A percentile compares a stretch with the other conserved stretches of the same genome.
Conservation (phyloP, 2,329 filamentous ascomycete genomes). For the Exophiala phaeomuriformis region DNA sequence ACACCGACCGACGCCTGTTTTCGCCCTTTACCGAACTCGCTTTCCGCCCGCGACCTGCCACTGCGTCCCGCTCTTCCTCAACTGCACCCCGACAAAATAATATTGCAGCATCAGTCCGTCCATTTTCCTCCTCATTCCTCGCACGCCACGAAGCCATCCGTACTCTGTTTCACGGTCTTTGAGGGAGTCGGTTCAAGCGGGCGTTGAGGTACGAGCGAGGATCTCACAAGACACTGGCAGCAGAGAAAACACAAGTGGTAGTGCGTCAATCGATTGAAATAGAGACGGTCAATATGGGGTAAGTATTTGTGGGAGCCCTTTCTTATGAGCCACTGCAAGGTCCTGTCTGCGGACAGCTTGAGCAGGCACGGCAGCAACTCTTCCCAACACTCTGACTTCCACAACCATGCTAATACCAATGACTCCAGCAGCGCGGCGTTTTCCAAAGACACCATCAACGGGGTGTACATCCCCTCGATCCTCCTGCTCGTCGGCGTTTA, state of each 20-base stretch:
- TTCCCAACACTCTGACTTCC: not conserved
- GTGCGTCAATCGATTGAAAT: too few relatives aligned
- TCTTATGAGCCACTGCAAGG: not conserved
- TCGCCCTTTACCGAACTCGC: too few relatives aligned
- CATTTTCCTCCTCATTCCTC: not conserved
- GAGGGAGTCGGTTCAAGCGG: not conserved
- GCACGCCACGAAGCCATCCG: not conserved
- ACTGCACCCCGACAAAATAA: too few relatives aligned
- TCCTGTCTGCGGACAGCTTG: not conserved
- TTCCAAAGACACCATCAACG: constrained; percentile 57
- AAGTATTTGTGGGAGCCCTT: not conserved
- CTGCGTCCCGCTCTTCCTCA: too few relatives aligned
- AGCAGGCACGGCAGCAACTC: too few relatives aligned
- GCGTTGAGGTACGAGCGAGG: not conserved
- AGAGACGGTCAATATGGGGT: constrained; percentile 6
- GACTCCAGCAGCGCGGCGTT: constrained; percentile 18
- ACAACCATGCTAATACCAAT: not conserved
- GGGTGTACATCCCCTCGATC: constrained; percentile 74
- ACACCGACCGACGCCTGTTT: too few relatives aligned
- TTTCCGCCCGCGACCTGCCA: too few relatives aligned
- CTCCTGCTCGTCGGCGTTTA: constrained; percentile 68
- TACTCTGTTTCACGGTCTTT: not conserved
- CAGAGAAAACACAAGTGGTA: too few relatives aligned
- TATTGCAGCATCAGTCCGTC: too few relatives aligned
- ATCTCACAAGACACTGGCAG: not conserved